Base-by-base conservation (phyloP, 2,329 filamentous ascomycete species). In the Epichloe baconii region DNA sequence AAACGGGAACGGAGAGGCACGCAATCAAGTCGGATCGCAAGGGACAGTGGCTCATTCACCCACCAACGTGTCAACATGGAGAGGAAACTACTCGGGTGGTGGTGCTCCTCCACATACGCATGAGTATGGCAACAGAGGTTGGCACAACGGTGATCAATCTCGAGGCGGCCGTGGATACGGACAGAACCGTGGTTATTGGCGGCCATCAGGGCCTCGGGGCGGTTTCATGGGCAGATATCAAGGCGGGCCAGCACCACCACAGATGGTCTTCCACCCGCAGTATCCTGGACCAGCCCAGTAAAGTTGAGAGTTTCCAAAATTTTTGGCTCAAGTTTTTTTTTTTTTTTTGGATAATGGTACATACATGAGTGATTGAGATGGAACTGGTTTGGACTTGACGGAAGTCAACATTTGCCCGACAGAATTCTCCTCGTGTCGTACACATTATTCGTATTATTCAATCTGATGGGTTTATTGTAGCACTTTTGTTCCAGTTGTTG, bases 131-230 rank as follows among this genome's bases (percentile, higher is more conserved):
- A 47, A 46, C n/a, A 36, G 49, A 42, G 48, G 48, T 19, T 54
- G 55, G 50, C 43, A 54, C 4, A 19, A 45, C 14, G 47, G 50
- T 12, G 50, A 52, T 10, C 34, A 38, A 6, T 43, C 59, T 6
- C 58, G 61, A 11, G 59, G 61, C 2, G 51, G 62, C 21, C 54
- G 56, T 3, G 54, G 52, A 7, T 21, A 50, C 15, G 49, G 42
- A 3, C 48, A 50, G 11, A 37, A 41, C 4, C 47, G 54, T 1
- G 54, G 51, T 1, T 37, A 40, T 11, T 53, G 51, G 36, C 51
- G 53, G 5, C 51, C 51, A 31, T 38, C 50, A 14, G 46, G 40
- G 40, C 19, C 44, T 3, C 34, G 46, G 14, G 50, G 44, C 11
- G 38, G 21, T 1, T 54, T 44, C 23, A 15, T 17, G 37, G 46